phyloP scores from a whole-genome alignment of 306 rosid species.

The Lathyrus aphaca region DNA sequence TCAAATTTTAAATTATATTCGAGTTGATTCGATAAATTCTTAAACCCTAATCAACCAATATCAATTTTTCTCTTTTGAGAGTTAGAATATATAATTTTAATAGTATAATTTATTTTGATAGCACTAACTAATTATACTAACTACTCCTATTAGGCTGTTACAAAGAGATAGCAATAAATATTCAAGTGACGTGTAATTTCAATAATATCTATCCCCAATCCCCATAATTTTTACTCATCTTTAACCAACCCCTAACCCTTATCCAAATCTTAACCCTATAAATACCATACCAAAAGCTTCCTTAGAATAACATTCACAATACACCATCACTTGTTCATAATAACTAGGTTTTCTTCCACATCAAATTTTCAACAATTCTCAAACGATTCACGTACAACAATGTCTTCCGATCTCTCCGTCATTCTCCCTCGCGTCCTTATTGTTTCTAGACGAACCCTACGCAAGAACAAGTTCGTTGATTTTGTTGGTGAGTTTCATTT shows the following conservation, averaged over 20 bases:
- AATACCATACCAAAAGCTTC: background rate
- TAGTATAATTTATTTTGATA: background rate
- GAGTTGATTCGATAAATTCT: no score
- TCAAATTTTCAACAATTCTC: background rate
- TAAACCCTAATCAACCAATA: no score
- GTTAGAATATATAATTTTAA: no score
- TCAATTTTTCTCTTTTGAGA: no score
- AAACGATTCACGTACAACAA: slow-evolving; percentile 16
- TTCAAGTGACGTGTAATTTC: background rate
- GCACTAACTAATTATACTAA: background rate
- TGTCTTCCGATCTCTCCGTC: slow-evolving; percentile 75
- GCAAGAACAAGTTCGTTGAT: slow-evolving; percentile 96
- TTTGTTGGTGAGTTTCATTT: slow-evolving; percentile 66
- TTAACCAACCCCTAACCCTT: slow-evolving; percentile 8
- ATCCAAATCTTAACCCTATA: slow-evolving; percentile 32
- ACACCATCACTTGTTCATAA: background rate
- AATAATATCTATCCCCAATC: background rate
- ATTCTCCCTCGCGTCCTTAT: slow-evolving; percentile 95
- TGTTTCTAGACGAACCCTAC: slow-evolving; percentile 87
- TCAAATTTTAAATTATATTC: no score
- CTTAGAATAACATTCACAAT: background rate
- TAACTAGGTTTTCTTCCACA: background rate
- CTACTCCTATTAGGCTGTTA: background rate
- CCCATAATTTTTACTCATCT: background rate
- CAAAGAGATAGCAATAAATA: background rate